phyloP scores from a whole-genome alignment of 164 flowering plant species.

The Vitis cinerea region DNA sequence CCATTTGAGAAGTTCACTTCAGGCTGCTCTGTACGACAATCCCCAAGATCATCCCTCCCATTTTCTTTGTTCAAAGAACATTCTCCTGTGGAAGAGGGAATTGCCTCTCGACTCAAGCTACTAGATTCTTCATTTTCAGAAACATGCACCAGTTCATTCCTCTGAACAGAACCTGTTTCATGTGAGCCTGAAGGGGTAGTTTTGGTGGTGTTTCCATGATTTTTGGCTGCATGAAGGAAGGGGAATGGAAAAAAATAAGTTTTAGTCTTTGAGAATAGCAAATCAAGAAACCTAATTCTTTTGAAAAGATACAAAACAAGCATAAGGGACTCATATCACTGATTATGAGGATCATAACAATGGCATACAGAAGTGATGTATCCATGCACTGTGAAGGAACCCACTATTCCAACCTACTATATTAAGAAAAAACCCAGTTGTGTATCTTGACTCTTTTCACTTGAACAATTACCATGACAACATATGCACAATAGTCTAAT shows the following conservation, averaged over 20 bases:
- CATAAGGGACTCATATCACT: no score
- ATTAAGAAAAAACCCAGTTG: no score
- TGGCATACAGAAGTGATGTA: no score
- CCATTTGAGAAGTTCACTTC: slow-evolving; percentile 4
- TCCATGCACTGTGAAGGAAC: no score
- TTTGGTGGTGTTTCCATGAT: slow-evolving; percentile 11
- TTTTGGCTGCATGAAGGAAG: slow-evolving; percentile 43
- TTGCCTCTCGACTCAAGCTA: slow-evolving; percentile 14
- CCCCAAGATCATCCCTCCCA: slow-evolving; percentile 17
- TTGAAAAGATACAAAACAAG: not conserved
- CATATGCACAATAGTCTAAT: no score
- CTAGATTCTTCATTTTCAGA: slow-evolving; percentile 18
- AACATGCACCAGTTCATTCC: slow-evolving; percentile 9
- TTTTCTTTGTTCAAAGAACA: slow-evolving; percentile 10
- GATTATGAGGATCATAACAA: no score
- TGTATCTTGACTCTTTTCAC: no score
- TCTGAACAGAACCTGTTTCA: slow-evolving; percentile 18
- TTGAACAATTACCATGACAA: no score
- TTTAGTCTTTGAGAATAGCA: not conserved
- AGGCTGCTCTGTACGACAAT: slow-evolving; percentile 5
- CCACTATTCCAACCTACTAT: no score
- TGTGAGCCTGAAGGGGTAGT: slow-evolving; percentile 6
- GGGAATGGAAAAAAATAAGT: not conserved
- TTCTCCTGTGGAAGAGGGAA: slow-evolving; percentile 12
- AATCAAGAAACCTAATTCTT: not conserved